These are phyloP conservation scores for Curvularia verruculosa DNA, from an alignment of 2,329 filamentous ascomycete species.

Conservation along the genomic window DNA sequence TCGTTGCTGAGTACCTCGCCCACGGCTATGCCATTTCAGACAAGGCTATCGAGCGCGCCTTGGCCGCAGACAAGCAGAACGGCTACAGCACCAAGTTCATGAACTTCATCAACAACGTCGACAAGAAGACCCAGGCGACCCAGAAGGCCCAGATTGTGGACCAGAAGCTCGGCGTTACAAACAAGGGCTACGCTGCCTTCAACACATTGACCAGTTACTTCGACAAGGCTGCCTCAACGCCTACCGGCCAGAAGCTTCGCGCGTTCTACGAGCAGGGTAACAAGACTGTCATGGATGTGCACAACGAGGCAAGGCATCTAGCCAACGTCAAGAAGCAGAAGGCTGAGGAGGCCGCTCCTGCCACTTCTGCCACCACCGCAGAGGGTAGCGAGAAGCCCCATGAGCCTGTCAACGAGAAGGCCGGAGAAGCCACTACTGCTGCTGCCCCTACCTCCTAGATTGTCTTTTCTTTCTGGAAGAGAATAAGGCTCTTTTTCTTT, in stretches of 20 bases:
- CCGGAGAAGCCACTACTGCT: constrained; percentile 13
- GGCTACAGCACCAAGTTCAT: constrained; percentile 84
- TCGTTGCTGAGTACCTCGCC: constrained; percentile 94
- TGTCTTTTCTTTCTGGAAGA: background rate
- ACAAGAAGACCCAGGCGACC: constrained; percentile 83
- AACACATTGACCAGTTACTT: constrained; percentile 84
- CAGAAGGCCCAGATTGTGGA: constrained; percentile 87
- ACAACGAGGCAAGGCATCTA: constrained; percentile 85
- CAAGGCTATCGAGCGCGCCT: constrained; percentile 77
- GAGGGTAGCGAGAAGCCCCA: constrained; percentile 53
- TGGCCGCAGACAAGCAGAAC: constrained; percentile 88
- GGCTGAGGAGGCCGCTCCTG: constrained; percentile 46
- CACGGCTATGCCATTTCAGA: constrained; percentile 88
- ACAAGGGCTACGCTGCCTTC: constrained; percentile 71
- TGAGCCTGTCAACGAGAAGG: constrained; percentile 24
- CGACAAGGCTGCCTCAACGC: constrained; percentile 86
- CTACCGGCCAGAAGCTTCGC: constrained; percentile 85
- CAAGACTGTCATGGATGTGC: constrained; percentile 92
- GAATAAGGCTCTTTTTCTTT: constrained; percentile 5
- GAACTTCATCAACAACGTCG: constrained; percentile 74
- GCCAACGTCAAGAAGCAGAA: constrained; percentile 77
- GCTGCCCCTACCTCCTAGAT: constrained; percentile 20
- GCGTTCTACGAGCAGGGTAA: constrained; percentile 84
- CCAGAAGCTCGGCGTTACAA: constrained; percentile 79
- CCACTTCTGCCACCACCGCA: constrained; percentile 50